Conservation (phyloP, 2,329 filamentous ascomycete genomes). For the Verruconis gallopava region DNA sequence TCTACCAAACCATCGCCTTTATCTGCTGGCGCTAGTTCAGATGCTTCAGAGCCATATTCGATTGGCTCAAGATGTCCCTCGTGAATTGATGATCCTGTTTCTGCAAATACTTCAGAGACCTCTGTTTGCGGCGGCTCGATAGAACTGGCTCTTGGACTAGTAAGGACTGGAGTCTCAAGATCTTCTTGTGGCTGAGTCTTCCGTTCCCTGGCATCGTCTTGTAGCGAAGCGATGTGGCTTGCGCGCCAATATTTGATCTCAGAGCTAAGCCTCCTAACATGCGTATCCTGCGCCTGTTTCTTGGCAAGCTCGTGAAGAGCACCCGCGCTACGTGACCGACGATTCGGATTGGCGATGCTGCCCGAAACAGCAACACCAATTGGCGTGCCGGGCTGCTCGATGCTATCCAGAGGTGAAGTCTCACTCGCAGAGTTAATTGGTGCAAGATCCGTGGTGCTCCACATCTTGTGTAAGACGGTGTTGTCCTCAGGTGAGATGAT, state of each 20-base stretch:
- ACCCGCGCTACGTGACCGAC: slow-evolving; percentile 8
- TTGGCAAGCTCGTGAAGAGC: slow-evolving; percentile 7
- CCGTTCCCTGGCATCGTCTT: no score
- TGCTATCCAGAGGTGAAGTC: not conserved
- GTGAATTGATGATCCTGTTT: slow-evolving; percentile 5
- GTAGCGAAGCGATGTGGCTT: slow-evolving; percentile 1
- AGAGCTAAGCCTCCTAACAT: slow-evolving; percentile 4
- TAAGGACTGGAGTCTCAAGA: not conserved
- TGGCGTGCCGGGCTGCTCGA: not conserved
- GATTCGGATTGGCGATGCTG: slow-evolving; percentile 7
- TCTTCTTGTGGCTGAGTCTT: not conserved
- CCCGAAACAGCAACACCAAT: not conserved
- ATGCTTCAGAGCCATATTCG: not conserved
- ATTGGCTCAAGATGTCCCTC: not conserved
- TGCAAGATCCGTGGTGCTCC: not conserved
- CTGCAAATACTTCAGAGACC: slow-evolving; percentile 5
- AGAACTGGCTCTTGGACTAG: not conserved
- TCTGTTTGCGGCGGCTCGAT: not conserved
- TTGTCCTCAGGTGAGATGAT: slow-evolving; percentile 6
- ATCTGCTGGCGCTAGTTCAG: not conserved
- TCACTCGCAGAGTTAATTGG: not conserved
- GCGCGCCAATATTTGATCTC: slow-evolving; percentile 10
- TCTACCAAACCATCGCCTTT: not conserved
- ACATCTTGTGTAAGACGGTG: slow-evolving; percentile 2
- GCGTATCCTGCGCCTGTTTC: not conserved